A percentile compares a stretch with the other conserved stretches of the same genome.
Conservation (phyloP, 352 stramenopile genomes). For the Aphanomyces invadans region DNA sequence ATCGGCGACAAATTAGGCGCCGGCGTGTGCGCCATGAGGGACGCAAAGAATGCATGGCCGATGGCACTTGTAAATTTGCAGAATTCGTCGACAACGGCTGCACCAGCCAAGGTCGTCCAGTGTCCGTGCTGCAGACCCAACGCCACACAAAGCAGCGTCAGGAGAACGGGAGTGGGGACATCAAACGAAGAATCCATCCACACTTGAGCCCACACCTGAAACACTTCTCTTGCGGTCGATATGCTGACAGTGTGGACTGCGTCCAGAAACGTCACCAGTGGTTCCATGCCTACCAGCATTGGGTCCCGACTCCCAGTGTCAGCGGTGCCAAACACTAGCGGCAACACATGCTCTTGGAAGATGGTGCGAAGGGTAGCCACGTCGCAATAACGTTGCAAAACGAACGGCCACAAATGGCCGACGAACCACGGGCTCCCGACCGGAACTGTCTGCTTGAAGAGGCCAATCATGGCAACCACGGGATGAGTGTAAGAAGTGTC, state of each 20-base stretch:
- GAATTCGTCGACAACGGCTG: background rate
- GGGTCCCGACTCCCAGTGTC: background rate
- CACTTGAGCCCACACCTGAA: background rate
- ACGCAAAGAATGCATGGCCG: background rate
- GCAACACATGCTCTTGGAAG: constrained; percentile 33
- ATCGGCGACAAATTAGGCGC: background rate
- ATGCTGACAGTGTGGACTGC: background rate
- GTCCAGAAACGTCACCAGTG: constrained; percentile 4
- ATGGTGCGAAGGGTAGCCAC: constrained; percentile 29
- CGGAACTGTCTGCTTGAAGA: constrained; percentile 28
- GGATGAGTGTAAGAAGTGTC: constrained; percentile 18
- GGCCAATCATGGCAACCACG: constrained; percentile 8
- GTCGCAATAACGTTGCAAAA: constrained; percentile 35
- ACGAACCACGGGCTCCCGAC: constrained; percentile 60
- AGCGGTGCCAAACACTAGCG: constrained; percentile 40
- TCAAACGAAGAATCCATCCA: background rate
- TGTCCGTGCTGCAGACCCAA: background rate
- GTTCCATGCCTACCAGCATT: background rate
- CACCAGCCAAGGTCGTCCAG: background rate
- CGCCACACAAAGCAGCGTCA: constrained; percentile 9
- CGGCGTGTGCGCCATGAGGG: background rate
- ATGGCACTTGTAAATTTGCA: background rate
- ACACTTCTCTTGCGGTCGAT: background rate
- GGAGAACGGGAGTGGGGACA: background rate
- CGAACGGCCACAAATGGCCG: constrained; percentile 50